Evolutionary conservation across 2,329 filamentous ascomycete genomes (phyloP).

Genomic region (Calcarisporium arbuscula): DNA sequence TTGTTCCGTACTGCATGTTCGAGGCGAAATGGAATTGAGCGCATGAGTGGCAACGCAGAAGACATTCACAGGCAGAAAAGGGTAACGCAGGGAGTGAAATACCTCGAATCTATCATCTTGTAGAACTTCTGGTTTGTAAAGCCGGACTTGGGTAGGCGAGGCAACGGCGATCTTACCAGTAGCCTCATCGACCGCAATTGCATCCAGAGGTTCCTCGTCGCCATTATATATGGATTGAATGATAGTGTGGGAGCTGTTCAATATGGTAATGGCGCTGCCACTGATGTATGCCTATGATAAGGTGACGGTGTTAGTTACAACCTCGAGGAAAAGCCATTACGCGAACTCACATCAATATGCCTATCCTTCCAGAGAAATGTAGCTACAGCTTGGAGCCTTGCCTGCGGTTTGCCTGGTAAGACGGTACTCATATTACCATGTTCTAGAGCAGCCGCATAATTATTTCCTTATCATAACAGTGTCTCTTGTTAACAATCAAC

Average conservation of each 20-base stretch:
- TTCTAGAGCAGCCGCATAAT: not conserved
- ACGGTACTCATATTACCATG: constrained; percentile 62
- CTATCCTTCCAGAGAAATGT: constrained; percentile 66
- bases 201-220: constrained; percentile 60
- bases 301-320: not conserved
- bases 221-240: constrained; percentile 90
- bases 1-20: no score
- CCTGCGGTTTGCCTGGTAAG: constrained; percentile 71
- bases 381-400: constrained; percentile 70
- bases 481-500: no score
- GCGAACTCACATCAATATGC: constrained; percentile 60
- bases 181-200: constrained; percentile 72
- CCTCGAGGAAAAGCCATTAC: not conserved
- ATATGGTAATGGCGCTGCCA: constrained; percentile 78
- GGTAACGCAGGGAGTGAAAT: constrained; percentile 17
- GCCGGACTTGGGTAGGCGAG: constrained; percentile 58
- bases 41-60: constrained; percentile 2
- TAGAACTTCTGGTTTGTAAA: constrained; percentile 71
- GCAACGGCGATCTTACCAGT: constrained; percentile 81
- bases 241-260: constrained; percentile 66
- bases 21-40: no score
- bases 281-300: constrained; percentile 72
- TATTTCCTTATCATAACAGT: no score
- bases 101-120: constrained; percentile 71
- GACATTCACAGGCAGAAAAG: not conserved